These are phyloP conservation scores for Hypoxylon sp. DNA, from an alignment of 2,329 filamentous ascomycete species.

Conservation along the genomic window DNA sequence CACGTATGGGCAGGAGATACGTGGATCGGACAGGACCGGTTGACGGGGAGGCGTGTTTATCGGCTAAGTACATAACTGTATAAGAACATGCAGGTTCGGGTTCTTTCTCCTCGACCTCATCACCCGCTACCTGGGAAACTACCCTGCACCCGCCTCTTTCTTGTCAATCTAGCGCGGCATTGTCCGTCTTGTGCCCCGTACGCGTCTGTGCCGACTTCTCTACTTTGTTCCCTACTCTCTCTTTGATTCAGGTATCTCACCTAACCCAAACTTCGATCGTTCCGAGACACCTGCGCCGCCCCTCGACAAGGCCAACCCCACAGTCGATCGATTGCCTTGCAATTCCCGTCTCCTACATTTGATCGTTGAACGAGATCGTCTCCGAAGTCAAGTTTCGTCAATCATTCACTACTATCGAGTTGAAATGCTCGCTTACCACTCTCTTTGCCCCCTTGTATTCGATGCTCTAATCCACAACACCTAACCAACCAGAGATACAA, in stretches of 20 bases:
- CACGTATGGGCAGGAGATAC: too few relatives aligned
- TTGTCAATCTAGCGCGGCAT: background rate
- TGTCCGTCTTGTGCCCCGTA: background rate
- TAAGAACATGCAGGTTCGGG: background rate
- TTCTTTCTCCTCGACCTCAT: slow-evolving; percentile 1
- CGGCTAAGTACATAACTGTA: too few relatives aligned
- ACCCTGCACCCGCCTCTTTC: background rate
- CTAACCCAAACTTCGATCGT: background rate
- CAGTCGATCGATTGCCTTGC: background rate
- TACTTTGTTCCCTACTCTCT: background rate
- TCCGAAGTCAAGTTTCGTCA: background rate
- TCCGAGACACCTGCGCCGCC: too few relatives aligned
- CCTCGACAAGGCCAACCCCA: background rate
- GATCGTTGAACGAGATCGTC: background rate
- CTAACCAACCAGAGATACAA: too few relatives aligned
- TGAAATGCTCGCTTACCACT: slow-evolving; percentile 9
- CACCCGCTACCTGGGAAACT: slow-evolving; percentile 5
- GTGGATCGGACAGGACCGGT: too few relatives aligned
- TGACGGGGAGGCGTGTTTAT: too few relatives aligned
- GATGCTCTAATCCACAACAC: background rate
- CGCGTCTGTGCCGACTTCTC: too few relatives aligned
- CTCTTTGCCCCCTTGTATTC: background rate
- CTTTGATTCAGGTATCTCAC: background rate
- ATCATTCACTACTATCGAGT: background rate
- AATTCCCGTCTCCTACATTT: background rate